Evolutionary conservation across 2,329 filamentous ascomycete genomes (phyloP), one percentile per base, ranked within the genome.

Genomic region (Blumeriella jaapii): DNA sequence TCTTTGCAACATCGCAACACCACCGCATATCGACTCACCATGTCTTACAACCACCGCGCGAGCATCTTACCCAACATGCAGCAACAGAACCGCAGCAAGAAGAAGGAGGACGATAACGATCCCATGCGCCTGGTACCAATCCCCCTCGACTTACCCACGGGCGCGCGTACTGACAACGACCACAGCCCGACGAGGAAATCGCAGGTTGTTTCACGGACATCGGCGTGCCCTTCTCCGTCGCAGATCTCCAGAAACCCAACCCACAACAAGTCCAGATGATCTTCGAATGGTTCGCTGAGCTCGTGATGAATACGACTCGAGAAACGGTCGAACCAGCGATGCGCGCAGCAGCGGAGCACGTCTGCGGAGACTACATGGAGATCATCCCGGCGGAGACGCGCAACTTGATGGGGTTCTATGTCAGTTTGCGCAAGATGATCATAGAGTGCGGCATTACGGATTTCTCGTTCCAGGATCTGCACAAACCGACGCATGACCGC

Each of bases 171-270:
- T 52, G 25, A 49, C 33, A 32, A 19, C 18, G 30, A 16, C 11
- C 26, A 19, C 26, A 58, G 38, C 65, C 71, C 6, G 74, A 76
- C 57, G 68, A 68, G 52, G 91, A 98, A 59, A 95, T 98, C 42
- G 89, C 89, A 49, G 86, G 83, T 57, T 98, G 91, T 60, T 95
- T 98, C 63, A 91, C 81, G 53, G 91, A 96, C 58, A 94, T 96
- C 53, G 89, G 89, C 40, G 87, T 96, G 52, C 78, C 75, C 17
- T 95, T 96, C 59, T 82, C 75, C 22, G 68, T 87, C 12, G 74
- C 81, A 42, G 89, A 98, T 61, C 71, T 98, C 25, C 78, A 89
- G 51, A 96, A 95, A 56, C 91, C 91, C 4, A 94, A 94, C 51
- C 81, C 91, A 3, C 74, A 89, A 41, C 86, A 94, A 54, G 87